These are phyloP conservation scores for Camelina neglecta DNA, from an alignment of 345 rosid genomes.

Conservation along the genomic window DNA sequence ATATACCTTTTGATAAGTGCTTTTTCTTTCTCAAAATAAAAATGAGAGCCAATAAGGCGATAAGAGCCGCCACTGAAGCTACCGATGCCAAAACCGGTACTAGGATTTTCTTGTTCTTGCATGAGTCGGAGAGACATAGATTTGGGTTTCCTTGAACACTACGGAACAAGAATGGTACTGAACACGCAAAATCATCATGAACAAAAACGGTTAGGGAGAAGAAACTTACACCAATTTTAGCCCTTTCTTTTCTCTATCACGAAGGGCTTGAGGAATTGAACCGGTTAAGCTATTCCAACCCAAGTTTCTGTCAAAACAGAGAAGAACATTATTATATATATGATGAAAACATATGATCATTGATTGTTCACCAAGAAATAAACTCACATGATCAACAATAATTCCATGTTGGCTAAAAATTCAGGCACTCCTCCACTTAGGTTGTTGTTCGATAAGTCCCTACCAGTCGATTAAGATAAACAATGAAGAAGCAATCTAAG, in stretches of 20 bases:
- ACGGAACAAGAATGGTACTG: not conserved
- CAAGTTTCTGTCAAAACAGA: conserved; percentile 46
- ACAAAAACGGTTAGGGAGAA: not conserved
- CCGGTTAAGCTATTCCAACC: conserved; percentile 49
- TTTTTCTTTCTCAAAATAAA: conserved; percentile 29
- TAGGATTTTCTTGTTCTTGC: conserved; percentile 31
- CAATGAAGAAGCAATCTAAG: not conserved
- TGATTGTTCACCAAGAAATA: not conserved
- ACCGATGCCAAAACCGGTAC: conserved; percentile 42
- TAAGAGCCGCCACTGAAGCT: conserved; percentile 13
- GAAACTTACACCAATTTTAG: conserved; percentile 41
- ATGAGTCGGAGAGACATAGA: conserved; percentile 43
- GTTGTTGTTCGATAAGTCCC: conserved; percentile 54
- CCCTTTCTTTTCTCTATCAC: conserved; percentile 25
- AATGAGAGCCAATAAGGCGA: conserved; percentile 24
- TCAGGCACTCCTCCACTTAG: conserved; percentile 50
- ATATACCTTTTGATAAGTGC: conserved; percentile 1
- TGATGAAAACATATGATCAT: not conserved
- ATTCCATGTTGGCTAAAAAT: conserved; percentile 45
- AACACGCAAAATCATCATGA: not conserved
- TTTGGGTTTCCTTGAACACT: conserved; percentile 49
- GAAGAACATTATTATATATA: not conserved
- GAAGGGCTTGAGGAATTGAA: conserved; percentile 46
- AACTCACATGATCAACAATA: conserved; percentile 49
- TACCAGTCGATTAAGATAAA: not conserved